Evolutionary conservation across 164 flowering plant species (phyloP), one percentile per base, ranked within the genome.

Genomic region (Taxillus chinensis): DNA sequence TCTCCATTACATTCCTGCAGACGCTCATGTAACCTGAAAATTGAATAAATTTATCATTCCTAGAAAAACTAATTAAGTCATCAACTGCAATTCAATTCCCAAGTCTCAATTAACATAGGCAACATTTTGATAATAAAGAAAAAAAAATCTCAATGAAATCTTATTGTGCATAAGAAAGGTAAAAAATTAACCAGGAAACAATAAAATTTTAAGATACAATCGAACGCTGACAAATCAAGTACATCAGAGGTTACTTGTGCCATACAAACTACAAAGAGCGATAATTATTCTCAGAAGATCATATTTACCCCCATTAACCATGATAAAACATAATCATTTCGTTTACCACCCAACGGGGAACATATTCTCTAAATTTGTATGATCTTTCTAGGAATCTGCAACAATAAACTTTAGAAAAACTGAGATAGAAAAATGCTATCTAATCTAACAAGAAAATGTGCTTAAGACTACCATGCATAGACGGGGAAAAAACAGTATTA

Each of bases 1-100:
- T 89, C 96, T 13, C 96, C 93, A 68, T 85, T 84, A 75, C 98
- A 92, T 71, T 89, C 98, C 61, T 87, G 90, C 55, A 92, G 89
- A 63, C 98, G 86, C 74, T 91, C 96, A 53, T 82, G 92, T 80
- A 91, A 80, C 87, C 98, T 91, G 78, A 51, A 52, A n/a, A 54
- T 5, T 9, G 12, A 49, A 49, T 49, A 27, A 27, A 27, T 27
- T 27, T 27, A 27, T 27, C 27, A 27, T 27, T 27, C 2, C 27
- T 27, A 2, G 5, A 49, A 49, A 49, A 27, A 54, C 39, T 3
- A 27, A 9, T 17, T 54, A 27, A 5, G 3, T 17, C 10, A 49
- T 54, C 57, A 54, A 54, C 39, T 54, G 57, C 57, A 27, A 27
- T 2, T 27, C 27, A 27, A 9, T 49, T 5, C 3, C 13, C 4